Evolutionary conservation across 805 yeast species (phyloP).

Genomic region (Lipomyces anomalus): DNA sequence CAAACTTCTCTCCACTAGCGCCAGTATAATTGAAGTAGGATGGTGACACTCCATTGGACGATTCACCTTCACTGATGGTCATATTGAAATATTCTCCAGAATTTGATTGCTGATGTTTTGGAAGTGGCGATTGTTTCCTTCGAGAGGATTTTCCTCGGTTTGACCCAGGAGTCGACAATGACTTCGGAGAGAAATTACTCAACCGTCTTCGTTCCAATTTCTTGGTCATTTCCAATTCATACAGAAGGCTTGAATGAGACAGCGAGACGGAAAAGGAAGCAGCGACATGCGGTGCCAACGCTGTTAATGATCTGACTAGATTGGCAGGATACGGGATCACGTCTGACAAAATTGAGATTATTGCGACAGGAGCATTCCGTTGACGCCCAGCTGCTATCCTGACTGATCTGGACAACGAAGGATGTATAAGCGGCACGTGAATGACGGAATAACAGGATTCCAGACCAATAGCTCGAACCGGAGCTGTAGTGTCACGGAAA

Average conservation of each 20-base stretch:
- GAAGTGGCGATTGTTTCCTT: no score
- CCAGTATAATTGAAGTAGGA: background rate
- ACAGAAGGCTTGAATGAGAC: slow-evolving; percentile 26
- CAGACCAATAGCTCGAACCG: slow-evolving; percentile 31
- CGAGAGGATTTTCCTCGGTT: no score
- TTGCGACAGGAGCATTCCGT: slow-evolving; percentile 30
- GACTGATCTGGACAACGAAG: slow-evolving; percentile 15
- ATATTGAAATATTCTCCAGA: background rate
- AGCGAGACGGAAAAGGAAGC: slow-evolving; percentile 28
- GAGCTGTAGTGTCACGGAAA: slow-evolving; percentile 8
- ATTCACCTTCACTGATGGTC: background rate
- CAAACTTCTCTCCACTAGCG: no score
- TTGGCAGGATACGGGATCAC: slow-evolving; percentile 31
- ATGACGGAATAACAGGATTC: slow-evolving; percentile 31
- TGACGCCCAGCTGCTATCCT: slow-evolving; percentile 5
- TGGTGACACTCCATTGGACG: background rate
- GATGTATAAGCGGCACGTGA: slow-evolving; percentile 31
- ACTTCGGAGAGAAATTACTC: no score
- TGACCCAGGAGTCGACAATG: no score
- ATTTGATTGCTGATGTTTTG: no score
- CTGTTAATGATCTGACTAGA: slow-evolving; percentile 22
- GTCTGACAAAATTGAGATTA: slow-evolving; percentile 30
- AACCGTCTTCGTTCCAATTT: no score
- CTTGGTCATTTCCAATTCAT: slow-evolving; percentile 23
- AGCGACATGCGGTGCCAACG: slow-evolving; percentile 32